These are phyloP conservation scores for Aspergillus udagawae DNA, from an alignment of 2,329 filamentous ascomycete genomes.

Conservation along the genomic window DNA sequence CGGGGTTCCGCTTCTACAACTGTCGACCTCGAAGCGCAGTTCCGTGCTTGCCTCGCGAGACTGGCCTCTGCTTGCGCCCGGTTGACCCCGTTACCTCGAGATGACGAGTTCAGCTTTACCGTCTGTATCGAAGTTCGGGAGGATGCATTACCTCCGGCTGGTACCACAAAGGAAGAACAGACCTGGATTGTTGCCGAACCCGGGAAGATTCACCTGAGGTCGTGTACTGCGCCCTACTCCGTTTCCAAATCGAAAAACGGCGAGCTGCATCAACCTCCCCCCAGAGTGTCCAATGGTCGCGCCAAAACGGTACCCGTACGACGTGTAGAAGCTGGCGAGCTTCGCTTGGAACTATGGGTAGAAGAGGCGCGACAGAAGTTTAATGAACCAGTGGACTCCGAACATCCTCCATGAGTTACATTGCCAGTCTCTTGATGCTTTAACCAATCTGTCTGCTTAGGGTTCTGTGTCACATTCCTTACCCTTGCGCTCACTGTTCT, in stretches of 20 bases:
- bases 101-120: slow-evolving; percentile 48
- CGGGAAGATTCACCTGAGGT: slow-evolving; percentile 37
- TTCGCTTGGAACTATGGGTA: slow-evolving; percentile 66
- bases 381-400: slow-evolving; percentile 38
- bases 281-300: slow-evolving; percentile 43
- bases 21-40: slow-evolving; percentile 47
- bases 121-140: slow-evolving; percentile 48
- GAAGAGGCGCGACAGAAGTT: slow-evolving; percentile 60
- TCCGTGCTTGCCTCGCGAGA: slow-evolving; percentile 44
- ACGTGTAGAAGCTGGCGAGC: slow-evolving; percentile 60
- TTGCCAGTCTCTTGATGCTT: slow-evolving; percentile 3
- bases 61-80: slow-evolving; percentile 42
- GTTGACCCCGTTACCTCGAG: slow-evolving; percentile 40
- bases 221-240: slow-evolving; percentile 38
- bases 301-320: slow-evolving; percentile 58
- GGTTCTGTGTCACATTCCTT: background rate
- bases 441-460: background rate
- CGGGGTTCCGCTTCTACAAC: slow-evolving; percentile 27
- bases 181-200: slow-evolving; percentile 60
- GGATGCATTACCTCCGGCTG: slow-evolving; percentile 44
- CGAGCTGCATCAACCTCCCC: slow-evolving; percentile 31
- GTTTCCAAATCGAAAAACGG: slow-evolving; percentile 36
- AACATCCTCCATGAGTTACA: slow-evolving; percentile 31
- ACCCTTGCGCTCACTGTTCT: slow-evolving; percentile 5
- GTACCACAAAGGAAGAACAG: slow-evolving; percentile 48